Base-by-base conservation (phyloP, 176 grass and related monocot genomes). In the Dactylis glomerata region DNA sequence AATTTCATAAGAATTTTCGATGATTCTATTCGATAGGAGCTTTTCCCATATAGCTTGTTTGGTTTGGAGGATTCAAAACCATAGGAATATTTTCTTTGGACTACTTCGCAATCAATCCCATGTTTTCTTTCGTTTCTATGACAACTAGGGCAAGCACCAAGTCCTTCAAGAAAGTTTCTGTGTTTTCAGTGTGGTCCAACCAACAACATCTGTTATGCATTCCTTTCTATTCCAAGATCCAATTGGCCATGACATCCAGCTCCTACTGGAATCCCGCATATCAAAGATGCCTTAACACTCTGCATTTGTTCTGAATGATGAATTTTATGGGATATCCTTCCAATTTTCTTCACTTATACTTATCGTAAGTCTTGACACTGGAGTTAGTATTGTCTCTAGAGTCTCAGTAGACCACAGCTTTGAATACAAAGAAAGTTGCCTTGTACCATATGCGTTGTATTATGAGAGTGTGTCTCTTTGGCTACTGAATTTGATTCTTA, bases 401-500 rank as follows among this genome's bases (percentile, higher is more conserved):
- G n/a, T n/a, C 56, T 61, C 27, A 62, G 58, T 30, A 2, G 4
- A 62, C 58, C 26, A 16, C 3, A 5, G 13, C 58, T 7, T 23
- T 59, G 56, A 59, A 82, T 74, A 79, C 26, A 31, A 31, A 16
- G 8, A 32, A 37, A 66, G 30, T 38, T 24, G 17, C 33, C 33
- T 61, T 85, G 17, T 77, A 84, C 22, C 36, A 27, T 78, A 77
- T 85, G 23, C 19, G 22, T 78, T 68, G 23, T 26, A 84, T 10
- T 45, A 27, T 80, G 19, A 42, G 16, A 33, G 4, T 81, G 47
- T 82, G 36, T 68, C 55, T 58, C 45, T 85, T 30, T 16, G 26
- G 58, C 15, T 64, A 64, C 61, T 64, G 61, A 64, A 32, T 32
- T 64, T 12, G 32, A 32, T 78, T 68, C 34, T 73, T 83, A 62